Evolutionary conservation across 805 yeast genomes (phyloP), one percentile per base, ranked within the genome.

Genomic region (Candida xiaguanensis): DNA sequence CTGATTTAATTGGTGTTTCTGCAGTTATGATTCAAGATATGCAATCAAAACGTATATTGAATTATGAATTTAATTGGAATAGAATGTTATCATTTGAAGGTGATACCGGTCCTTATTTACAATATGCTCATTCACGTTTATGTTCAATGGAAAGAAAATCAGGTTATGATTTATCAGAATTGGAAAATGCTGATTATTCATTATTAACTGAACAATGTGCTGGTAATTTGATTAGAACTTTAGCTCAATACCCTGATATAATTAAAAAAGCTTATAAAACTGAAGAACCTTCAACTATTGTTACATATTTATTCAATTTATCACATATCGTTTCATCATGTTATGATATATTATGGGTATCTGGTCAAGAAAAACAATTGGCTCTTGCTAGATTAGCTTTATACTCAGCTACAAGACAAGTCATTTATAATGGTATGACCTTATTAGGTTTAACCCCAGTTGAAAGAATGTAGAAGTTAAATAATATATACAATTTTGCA

Each of bases 1-100:
- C 99, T 43, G 98, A 93, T 64, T 74, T 88, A 54, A 82, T 93
- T 44, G 99, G 99, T 61, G 85, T 93, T 42, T 84, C 96, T 22
- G 99, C 99, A 5, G 95, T 93, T 45, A 90, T 93, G 96, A 86
- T 93, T 56, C 99, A 93, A 75, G 99, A 93, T 66, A 90, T 93
- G 98, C 95, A 87, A 67, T 81, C 95, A 45, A 93, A 93, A 72
- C 84, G 99, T 66, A 78, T 91, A 65, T 89, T 91, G 73, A 91
- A 93, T 70, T 93, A 93, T 70, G 87, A 82, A 55, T 93, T 93
- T 70, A 86, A 88, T 65, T 93, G 99, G 99, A 88, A 86, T 55
- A 85, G 99, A 72, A 93, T 93, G 97, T 76, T 85, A 32, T 88
- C 98, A 3, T 90, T 93, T 50, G 99, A 93, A 73, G 99, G 99